Conservation (phyloP, 1,284 basidiomycete genomes). For the Blastosporella zonata region DNA sequence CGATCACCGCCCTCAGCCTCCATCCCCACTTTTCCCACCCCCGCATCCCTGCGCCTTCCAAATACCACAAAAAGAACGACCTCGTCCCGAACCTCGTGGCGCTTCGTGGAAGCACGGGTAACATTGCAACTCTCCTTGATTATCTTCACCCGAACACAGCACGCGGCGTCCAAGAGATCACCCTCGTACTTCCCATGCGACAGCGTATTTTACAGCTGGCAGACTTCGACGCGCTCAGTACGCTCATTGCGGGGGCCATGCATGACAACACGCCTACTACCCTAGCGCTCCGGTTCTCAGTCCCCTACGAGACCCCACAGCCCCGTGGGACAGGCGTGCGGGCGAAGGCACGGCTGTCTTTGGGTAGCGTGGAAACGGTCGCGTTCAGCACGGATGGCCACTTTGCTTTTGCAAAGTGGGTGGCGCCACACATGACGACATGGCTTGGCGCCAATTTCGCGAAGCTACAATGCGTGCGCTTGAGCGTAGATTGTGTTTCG, state of each 20-base stretch:
- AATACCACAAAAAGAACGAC: slow-evolving; percentile 7
- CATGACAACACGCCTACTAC: slow-evolving; percentile 4
- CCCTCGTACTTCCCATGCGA: slow-evolving; percentile 20
- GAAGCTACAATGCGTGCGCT: slow-evolving; percentile 12
- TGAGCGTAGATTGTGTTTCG: slow-evolving; percentile 16
- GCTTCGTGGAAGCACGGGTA: slow-evolving; percentile 19
- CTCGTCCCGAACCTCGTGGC: slow-evolving; percentile 15
- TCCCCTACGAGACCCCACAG: slow-evolving; percentile 13
- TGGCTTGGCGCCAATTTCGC: slow-evolving; percentile 21
- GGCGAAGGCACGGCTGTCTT: neutral
- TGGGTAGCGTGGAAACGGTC: slow-evolving; percentile 15
- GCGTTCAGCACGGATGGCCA: slow-evolving; percentile 19
- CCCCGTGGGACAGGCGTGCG: neutral
- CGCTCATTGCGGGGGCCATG: slow-evolving; percentile 7
- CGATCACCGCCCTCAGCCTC: slow-evolving; percentile 16
- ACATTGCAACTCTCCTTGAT: slow-evolving; percentile 17
- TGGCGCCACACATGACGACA: slow-evolving; percentile 16
- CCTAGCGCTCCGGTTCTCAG: slow-evolving; percentile 17
- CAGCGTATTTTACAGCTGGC: slow-evolving; percentile 17
- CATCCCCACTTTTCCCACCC: slow-evolving; percentile 19
- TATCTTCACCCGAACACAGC: slow-evolving; percentile 10
- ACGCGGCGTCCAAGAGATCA: slow-evolving; percentile 13
- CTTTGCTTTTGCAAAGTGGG: slow-evolving; percentile 21
- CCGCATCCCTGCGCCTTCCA: slow-evolving; percentile 1
- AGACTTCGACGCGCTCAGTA: slow-evolving; percentile 18